A percentile compares a stretch with the other conserved stretches of the same genome.
Evolutionary conservation across 352 stramenopile genomes (phyloP).

Genomic region (Phytophthora nicotianae): DNA sequence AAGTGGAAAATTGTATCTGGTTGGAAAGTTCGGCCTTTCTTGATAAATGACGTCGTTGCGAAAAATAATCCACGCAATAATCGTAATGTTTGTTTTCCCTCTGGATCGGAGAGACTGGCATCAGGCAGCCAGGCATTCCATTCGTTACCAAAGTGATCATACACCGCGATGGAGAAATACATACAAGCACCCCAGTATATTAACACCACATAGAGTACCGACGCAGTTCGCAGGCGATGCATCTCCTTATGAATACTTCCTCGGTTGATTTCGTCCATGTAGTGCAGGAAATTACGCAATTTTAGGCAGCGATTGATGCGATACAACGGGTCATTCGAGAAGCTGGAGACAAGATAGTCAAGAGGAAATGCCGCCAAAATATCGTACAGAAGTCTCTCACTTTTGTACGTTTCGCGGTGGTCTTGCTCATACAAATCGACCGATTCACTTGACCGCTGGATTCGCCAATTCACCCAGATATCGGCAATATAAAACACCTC

Average conservation of each 20-base stretch:
- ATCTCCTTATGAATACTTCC: constrained; percentile 66
- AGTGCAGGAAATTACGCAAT: constrained; percentile 52
- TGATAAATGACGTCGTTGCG: constrained; percentile 64
- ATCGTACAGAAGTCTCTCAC: constrained; percentile 48
- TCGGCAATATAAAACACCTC: constrained; percentile 61
- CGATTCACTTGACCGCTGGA: constrained; percentile 42
- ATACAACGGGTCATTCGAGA: constrained; percentile 38
- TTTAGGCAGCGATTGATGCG: constrained; percentile 59
- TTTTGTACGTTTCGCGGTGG: constrained; percentile 47
- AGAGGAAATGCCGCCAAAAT: constrained; percentile 49
- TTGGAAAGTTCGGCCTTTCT: constrained; percentile 63
- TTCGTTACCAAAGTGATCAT: constrained; percentile 49
- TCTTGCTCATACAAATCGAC: constrained; percentile 67
- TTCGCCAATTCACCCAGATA: constrained; percentile 62
- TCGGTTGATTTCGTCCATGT: constrained; percentile 68
- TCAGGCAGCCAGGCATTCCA: constrained; percentile 64
- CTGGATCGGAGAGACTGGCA: constrained; percentile 33
- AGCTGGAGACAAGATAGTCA: constrained; percentile 47
- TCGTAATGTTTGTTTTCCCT: constrained; percentile 42
- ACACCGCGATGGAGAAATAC: constrained; percentile 61
- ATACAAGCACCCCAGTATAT: constrained; percentile 69
- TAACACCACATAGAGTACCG: constrained; percentile 53
- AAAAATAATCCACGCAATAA: constrained; percentile 65
- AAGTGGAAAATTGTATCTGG: constrained; percentile 52
- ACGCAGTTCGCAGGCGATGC: constrained; percentile 51